These are phyloP conservation scores for Orychophragmus violaceus DNA, from an alignment of 345 rosid species.

Conservation along the genomic window DNA sequence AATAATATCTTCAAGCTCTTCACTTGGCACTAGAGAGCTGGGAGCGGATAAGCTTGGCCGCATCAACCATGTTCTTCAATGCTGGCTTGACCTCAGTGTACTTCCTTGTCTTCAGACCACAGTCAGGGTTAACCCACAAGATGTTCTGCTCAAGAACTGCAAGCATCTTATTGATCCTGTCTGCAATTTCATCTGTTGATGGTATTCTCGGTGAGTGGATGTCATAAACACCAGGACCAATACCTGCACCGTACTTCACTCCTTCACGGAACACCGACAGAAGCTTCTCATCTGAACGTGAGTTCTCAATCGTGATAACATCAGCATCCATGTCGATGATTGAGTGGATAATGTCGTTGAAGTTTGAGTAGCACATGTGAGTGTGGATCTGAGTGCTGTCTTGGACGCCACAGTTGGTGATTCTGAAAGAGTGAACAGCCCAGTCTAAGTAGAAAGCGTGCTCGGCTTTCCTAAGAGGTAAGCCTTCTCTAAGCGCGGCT, in stretches of 20 bases:
- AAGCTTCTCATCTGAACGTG: slow-evolving; percentile 96
- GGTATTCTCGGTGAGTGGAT: slow-evolving; percentile 98
- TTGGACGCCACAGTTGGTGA: slow-evolving; percentile 80
- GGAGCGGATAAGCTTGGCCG: slow-evolving; percentile 86
- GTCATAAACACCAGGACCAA: slow-evolving; percentile 95
- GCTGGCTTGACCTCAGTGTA: slow-evolving; percentile 91
- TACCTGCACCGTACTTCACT: slow-evolving; percentile 94
- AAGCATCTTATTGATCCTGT: slow-evolving; percentile 93
- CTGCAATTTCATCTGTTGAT: slow-evolving; percentile 85
- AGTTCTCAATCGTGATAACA: slow-evolving; percentile 97
- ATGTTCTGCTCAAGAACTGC: slow-evolving; percentile 82
- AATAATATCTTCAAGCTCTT: slow-evolving; percentile 25
- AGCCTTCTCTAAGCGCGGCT: slow-evolving; percentile 96
- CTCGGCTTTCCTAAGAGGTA: slow-evolving; percentile 95
- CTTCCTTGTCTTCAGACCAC: slow-evolving; percentile 94
- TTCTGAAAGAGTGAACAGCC: slow-evolving; percentile 99
- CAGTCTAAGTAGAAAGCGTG: slow-evolving; percentile 96
- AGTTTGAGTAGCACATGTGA: slow-evolving; percentile 99
- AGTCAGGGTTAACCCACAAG: slow-evolving; percentile 98
- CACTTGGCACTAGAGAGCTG: slow-evolving; percentile 83
- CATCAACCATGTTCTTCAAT: slow-evolving; percentile 80
- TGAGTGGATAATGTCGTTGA: slow-evolving; percentile 96
- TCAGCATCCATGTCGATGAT: slow-evolving; percentile 97
- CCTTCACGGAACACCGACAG: slow-evolving; percentile 97
- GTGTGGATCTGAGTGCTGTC: slow-evolving; percentile 98